Evolutionary conservation across 257 asterid species (phyloP), one percentile per base, ranked within the genome.

Genomic region (Lantana camara): DNA sequence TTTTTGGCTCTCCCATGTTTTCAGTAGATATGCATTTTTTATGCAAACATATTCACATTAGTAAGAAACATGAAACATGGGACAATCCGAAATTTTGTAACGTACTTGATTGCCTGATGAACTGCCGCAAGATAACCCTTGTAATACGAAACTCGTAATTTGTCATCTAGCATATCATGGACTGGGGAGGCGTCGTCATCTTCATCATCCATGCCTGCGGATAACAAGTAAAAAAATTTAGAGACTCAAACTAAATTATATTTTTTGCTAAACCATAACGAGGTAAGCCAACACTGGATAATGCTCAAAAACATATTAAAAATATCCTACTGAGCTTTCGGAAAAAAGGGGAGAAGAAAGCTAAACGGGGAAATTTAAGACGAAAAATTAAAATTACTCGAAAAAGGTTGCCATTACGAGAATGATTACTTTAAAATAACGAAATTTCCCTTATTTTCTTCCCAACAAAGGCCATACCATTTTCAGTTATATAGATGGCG

Each of bases 181-280:
- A 74, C 41, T 54, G 77, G 73, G 42, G 73, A 56, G 5, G 63
- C 20, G 29, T 61, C 53, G 51, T 75, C 68, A 9, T 73, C 80
- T 60, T 77, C 82, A 51, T 83, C 83, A 41, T 83, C 89, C 85
- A 83, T 75, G 60, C 83, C 80, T 83, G 75, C 21, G 22, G 58
- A 38, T 17, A 44, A 30, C 15, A 70, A 27, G 40, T 16, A 40
- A 6, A 8, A 53, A 19, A 55, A 17, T 54, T 58, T 10, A 66
- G 12, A 40, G 22, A 5, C 49, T 24, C 19, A 50, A 46, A 7
- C 35, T 3, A 55, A 48, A 14, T 14, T 7, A 20, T 48, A 4
- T 30, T n/a, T 20, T 58, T 50, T 52, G 10, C 6, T 46, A 61
- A 20, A 22, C 6, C 38, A 30, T 30, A 37, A 56, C 32, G 47